These are phyloP conservation scores for Vitis rupestris DNA, from an alignment of 164 flowering plant genomes.

Conservation along the genomic window DNA sequence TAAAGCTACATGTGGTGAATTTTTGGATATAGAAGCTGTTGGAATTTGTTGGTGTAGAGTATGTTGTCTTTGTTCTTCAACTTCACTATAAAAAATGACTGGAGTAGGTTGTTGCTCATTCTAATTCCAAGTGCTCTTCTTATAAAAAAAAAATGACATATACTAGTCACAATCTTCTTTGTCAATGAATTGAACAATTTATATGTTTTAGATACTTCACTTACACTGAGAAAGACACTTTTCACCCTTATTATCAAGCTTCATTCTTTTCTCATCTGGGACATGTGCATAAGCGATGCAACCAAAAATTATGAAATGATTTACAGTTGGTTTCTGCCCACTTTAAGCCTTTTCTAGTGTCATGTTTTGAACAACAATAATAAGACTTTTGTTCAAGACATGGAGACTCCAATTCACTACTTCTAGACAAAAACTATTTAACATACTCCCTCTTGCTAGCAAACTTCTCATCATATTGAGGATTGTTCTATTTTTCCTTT, in stretches of 20 bases:
- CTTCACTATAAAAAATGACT: background rate
- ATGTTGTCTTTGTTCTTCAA: background rate
- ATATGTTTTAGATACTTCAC: background rate
- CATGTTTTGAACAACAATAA: too few relatives aligned
- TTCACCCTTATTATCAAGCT: background rate
- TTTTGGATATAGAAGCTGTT: background rate
- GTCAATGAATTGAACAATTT: constrained; percentile 6
- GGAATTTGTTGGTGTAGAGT: background rate
- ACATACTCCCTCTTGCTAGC: too few relatives aligned
- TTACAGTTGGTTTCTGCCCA: too few relatives aligned
- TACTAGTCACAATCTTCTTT: too few relatives aligned
- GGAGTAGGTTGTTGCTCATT: background rate
- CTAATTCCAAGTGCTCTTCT: constrained; percentile 4
- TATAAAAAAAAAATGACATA: background rate
- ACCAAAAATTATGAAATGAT: background rate
- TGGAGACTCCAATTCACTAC: background rate
- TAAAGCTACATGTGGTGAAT: too few relatives aligned
- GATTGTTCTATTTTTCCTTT: too few relatives aligned
- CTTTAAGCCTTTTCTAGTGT: too few relatives aligned
- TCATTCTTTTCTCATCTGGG: too few relatives aligned
- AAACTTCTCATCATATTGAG: too few relatives aligned
- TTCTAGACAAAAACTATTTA: too few relatives aligned
- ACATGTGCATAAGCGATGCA: too few relatives aligned
- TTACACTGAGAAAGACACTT: background rate
- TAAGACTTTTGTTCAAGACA: constrained; percentile 1